A percentile compares a stretch with the other conserved stretches of the same genome.
Conservation (phyloP, 306 rosid genomes). For the Pterocarpus macrocarpus region DNA sequence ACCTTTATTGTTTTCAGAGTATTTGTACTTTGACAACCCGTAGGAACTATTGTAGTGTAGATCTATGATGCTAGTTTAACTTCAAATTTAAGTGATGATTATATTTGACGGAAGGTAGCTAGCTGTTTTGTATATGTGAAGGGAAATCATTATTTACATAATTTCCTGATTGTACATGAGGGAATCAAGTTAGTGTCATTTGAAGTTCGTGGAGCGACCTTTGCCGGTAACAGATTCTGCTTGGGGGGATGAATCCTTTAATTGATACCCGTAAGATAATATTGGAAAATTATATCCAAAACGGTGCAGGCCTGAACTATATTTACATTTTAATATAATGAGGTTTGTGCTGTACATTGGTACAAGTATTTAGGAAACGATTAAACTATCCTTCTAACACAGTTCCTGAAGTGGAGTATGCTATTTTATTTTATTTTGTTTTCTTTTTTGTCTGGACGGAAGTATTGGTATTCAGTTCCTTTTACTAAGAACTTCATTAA, state of each 20-base stretch:
- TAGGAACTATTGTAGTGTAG: slow-evolving; percentile 37
- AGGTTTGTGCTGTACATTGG: background rate
- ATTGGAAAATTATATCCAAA: background rate
- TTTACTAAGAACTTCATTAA: too few relatives aligned
- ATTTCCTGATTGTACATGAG: background rate
- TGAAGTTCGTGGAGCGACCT: too few relatives aligned
- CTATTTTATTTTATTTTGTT: too few relatives aligned
- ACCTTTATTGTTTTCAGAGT: slow-evolving; percentile 42
- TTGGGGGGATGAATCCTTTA: background rate
- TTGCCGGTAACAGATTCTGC: background rate
- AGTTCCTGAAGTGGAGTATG: background rate
- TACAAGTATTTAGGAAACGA: background rate
- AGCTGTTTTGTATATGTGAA: background rate
- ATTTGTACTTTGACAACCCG: slow-evolving; percentile 34
- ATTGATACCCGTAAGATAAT: background rate
- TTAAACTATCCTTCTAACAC: background rate
- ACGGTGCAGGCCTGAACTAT: slow-evolving; percentile 9
- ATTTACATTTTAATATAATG: background rate
- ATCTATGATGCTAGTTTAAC: slow-evolving; percentile 36
- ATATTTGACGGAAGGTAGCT: too few relatives aligned
- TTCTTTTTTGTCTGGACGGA: too few relatives aligned
- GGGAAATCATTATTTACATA: slow-evolving; percentile 24
- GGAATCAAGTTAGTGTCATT: background rate
- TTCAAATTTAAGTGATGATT: background rate
- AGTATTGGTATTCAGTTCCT: too few relatives aligned